Evolutionary conservation across 163 green algal genomes (phyloP).

Genomic region (Chlorella variabilis): DNA sequence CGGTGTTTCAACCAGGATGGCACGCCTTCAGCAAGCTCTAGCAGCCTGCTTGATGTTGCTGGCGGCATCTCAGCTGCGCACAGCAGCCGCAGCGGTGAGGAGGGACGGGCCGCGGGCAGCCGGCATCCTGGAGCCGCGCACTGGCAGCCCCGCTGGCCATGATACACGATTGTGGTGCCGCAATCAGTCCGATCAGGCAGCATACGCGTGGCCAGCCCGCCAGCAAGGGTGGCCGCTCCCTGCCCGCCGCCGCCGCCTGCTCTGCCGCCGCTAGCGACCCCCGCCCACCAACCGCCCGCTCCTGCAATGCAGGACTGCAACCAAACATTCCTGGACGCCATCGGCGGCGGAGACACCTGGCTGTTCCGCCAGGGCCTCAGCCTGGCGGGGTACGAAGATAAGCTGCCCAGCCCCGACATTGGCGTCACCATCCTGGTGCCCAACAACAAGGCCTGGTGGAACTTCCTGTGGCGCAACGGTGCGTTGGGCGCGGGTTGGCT

Average conservation of each 20-base stretch:
- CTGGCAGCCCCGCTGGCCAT: no score
- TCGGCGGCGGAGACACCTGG: neutral
- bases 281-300: no score
- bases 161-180: no score
- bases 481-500: no score
- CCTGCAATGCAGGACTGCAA: constrained; percentile 33
- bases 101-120: neutral
- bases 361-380: constrained; percentile 22
- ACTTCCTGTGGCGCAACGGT: constrained; percentile 41
- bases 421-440: constrained; percentile 42
- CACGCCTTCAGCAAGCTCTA: neutral
- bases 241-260: no score
- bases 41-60: no score
- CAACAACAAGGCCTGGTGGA: constrained; percentile 38
- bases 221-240: no score
- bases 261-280: no score
- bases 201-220: no score
- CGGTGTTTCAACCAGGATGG: neutral
- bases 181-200: no score
- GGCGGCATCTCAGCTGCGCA: no score
- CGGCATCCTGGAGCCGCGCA: no score
- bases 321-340: constrained; percentile 26
- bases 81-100: neutral
- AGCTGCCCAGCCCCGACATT: constrained; percentile 35
- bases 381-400: constrained; percentile 16